A percentile compares a stretch with the other conserved stretches of the same genome.
These are phyloP conservation scores for Xanthoparmelia taractica DNA, from an alignment of 495 filamentous ascomycete genomes.

Conservation along the genomic window DNA sequence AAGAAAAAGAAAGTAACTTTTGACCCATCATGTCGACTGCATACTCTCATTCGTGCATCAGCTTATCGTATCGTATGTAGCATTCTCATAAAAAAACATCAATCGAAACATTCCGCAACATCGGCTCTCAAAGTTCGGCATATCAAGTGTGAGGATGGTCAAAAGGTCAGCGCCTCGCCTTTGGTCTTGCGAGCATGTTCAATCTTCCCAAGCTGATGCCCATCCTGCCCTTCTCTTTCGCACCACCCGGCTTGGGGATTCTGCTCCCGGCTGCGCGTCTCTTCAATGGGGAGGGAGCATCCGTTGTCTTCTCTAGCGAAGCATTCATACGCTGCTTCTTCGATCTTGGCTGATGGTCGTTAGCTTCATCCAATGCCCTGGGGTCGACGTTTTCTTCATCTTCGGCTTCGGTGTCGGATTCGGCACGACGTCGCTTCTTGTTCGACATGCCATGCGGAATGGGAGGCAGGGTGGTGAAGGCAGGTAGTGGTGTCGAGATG, in stretches of 20 bases:
- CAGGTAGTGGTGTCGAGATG: conserved; percentile 19
- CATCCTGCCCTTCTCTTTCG: conserved; percentile 30
- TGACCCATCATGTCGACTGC: not conserved
- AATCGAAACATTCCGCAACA: not conserved
- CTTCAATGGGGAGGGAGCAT: conserved; percentile 28
- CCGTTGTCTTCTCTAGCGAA: conserved; percentile 31
- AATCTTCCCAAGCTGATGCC: conserved; percentile 42
- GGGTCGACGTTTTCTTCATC: conserved; percentile 29
- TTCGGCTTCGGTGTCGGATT: conserved; percentile 28
- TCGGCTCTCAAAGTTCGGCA: not conserved
- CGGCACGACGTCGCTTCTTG: conserved; percentile 60
- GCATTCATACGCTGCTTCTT: conserved; percentile 33
- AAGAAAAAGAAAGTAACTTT: not conserved
- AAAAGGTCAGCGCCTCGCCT: conserved; percentile 28
- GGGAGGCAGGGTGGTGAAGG: conserved; percentile 35
- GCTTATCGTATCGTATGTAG: not conserved
- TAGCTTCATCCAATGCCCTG: conserved; percentile 31
- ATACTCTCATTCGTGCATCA: not conserved
- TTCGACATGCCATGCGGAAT: conserved; percentile 63
- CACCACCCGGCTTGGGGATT: conserved; percentile 33
- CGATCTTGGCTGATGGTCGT: conserved; percentile 36
- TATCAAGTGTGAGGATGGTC: not conserved
- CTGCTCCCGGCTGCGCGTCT: conserved; percentile 30
- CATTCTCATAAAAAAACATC: not conserved
- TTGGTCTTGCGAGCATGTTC: conserved; percentile 47